phyloP scores from a whole-genome alignment of 768 basidiomycete species.

The Termitomyces sp. region DNA sequence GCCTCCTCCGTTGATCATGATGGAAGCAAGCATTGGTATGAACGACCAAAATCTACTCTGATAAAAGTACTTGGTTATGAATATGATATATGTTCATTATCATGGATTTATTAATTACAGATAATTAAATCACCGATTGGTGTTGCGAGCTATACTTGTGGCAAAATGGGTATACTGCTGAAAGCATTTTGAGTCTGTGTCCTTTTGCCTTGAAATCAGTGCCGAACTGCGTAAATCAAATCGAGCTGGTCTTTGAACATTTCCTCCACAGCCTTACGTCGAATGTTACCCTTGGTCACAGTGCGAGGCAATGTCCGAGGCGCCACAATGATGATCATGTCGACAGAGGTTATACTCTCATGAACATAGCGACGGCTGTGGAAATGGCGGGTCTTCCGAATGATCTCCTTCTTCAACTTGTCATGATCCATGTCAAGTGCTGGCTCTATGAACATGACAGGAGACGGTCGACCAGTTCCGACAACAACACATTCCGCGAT shows the following conservation, averaged over 20 bases:
- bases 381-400: conserved; percentile 68
- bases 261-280: conserved; percentile 71
- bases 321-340: conserved; percentile 64
- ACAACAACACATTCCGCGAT: conserved; percentile 76
- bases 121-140: too few species aligned
- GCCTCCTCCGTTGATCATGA: too few species aligned
- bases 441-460: conserved; percentile 72
- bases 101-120: too few species aligned
- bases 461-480: conserved; percentile 71
- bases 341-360: conserved; percentile 62
- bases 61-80: too few species aligned
- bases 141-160: too few species aligned
- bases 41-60: too few species aligned
- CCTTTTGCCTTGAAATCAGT: background rate
- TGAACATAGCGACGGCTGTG: conserved; percentile 72
- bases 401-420: conserved; percentile 64
- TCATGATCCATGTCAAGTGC: conserved; percentile 45
- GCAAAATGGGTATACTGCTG: background rate
- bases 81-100: too few species aligned
- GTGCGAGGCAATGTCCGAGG: conserved; percentile 65
- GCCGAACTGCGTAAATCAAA: conserved; percentile 36
- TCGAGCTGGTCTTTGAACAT: conserved; percentile 54
- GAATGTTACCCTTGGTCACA: conserved; percentile 76
- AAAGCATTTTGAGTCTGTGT: background rate
- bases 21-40: too few species aligned